phyloP scores from a whole-genome alignment of 805 yeast genomes.

The Starmerella geochares region DNA sequence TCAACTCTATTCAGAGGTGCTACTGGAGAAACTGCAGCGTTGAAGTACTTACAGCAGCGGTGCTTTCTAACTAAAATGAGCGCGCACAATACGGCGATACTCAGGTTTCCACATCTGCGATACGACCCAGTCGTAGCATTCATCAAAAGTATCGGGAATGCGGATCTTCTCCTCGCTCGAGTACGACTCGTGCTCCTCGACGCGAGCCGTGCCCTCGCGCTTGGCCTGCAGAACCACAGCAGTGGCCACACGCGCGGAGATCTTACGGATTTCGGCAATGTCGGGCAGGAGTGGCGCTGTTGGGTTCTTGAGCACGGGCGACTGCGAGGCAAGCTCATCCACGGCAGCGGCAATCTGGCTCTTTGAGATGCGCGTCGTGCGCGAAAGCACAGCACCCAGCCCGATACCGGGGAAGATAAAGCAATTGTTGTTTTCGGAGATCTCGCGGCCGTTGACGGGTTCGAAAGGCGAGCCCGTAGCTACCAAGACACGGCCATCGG shows the following conservation, averaged over 20 bases:
- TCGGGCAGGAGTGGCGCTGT: conserved; percentile 71
- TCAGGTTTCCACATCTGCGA: conserved; percentile 92
- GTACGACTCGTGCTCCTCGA: conserved; percentile 61
- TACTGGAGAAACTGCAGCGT: too few species aligned
- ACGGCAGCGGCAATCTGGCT: conserved; percentile 93
- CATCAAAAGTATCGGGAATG: conserved; percentile 71
- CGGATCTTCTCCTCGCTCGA: conserved; percentile 50
- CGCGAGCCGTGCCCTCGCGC: conserved; percentile 72
- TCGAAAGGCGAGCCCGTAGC: conserved; percentile 96
- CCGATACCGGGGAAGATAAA: conserved; percentile 98
- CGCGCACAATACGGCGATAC: conserved; percentile 47
- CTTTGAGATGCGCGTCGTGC: conserved; percentile 73
- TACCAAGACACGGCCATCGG: conserved; percentile 76
- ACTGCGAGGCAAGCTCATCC: conserved; percentile 70
- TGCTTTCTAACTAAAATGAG: conserved; percentile 9
- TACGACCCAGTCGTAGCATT: conserved; percentile 63
- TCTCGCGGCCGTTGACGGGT: conserved; percentile 81
- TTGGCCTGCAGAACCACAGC: conserved; percentile 82
- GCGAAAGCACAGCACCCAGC: conserved; percentile 79
- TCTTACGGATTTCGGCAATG: conserved; percentile 72
- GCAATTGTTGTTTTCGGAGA: conserved; percentile 93
- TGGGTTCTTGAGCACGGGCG: conserved; percentile 68
- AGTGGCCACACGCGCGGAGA: conserved; percentile 82
- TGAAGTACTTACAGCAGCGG: neutral
- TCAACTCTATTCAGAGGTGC: too few species aligned